A percentile compares a stretch with the other conserved stretches of the same genome.
These are phyloP conservation scores for Cercospora berteroae DNA, from an alignment of 2,329 filamentous ascomycete species.

Conservation along the genomic window DNA sequence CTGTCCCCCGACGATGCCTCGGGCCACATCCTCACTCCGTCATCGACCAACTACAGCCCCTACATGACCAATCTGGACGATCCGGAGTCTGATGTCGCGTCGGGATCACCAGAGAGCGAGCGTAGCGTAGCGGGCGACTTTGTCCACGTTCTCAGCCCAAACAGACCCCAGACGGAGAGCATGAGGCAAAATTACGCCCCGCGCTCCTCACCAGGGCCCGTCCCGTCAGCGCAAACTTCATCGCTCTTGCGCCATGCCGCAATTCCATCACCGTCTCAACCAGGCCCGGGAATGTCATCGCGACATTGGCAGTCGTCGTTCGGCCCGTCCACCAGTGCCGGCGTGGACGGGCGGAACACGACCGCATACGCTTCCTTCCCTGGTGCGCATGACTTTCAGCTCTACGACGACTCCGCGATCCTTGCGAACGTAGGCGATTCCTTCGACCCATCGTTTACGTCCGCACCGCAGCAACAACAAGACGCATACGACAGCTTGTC, in stretches of 20 bases:
- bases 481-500: background rate
- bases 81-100: conserved; percentile 18
- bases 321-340: conserved; percentile 10
- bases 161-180: conserved; percentile 11
- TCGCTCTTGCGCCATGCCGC: background rate
- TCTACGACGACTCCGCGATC: conserved; percentile 12
- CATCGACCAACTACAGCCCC: conserved; percentile 23
- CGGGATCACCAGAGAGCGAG: conserved; percentile 24
- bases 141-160: conserved; percentile 20
- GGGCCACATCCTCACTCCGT: conserved; percentile 26
- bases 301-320: conserved; percentile 17
- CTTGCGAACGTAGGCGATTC: conserved; percentile 8
- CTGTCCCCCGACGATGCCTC: conserved; percentile 27
- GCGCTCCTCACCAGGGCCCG: conserved; percentile 2
- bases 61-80: conserved; percentile 19
- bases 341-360: conserved; percentile 16
- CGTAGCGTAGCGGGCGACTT: conserved; percentile 23
- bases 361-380: conserved; percentile 8
- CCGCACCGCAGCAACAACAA: background rate
- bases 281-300: conserved; percentile 3
- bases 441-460: background rate
- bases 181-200: conserved; percentile 19
- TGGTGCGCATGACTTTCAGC: conserved; percentile 6
- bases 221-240: conserved; percentile 1
- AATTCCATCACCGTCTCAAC: conserved; percentile 7